These are phyloP conservation scores for Zymoseptoria passerinii DNA, from an alignment of 2,329 filamentous ascomycete species.

Conservation along the genomic window DNA sequence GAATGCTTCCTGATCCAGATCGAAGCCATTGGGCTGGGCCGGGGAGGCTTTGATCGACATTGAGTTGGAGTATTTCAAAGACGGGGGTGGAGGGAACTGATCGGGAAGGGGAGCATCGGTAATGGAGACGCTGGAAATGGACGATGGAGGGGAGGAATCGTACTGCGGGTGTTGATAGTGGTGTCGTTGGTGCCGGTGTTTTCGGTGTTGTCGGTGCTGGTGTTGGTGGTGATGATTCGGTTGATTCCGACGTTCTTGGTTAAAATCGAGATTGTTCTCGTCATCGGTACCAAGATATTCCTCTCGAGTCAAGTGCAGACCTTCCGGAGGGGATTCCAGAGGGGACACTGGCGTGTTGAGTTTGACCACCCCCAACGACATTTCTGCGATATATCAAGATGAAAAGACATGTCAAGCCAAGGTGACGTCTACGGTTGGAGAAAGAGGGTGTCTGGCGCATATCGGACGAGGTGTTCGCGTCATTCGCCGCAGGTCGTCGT, in stretches of 20 bases:
- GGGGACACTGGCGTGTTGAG: neutral
- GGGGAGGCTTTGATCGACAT: constrained; percentile 17
- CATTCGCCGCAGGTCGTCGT: neutral
- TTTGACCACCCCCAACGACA: neutral
- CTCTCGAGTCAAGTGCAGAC: neutral
- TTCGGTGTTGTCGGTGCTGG: neutral
- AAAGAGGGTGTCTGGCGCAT: neutral
- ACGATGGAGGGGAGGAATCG: neutral
- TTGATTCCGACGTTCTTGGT: neutral
- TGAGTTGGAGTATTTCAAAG: neutral
- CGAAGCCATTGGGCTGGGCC: constrained; percentile 23
- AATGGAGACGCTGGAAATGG: neutral
- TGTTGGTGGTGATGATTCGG: neutral
- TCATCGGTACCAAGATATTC: neutral
- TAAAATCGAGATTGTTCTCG: neutral
- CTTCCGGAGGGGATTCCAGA: neutral
- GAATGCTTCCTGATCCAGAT: constrained; percentile 10
- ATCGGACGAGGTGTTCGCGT: neutral
- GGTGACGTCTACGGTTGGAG: neutral
- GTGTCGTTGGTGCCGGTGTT: neutral
- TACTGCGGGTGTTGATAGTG: neutral
- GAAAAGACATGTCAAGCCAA: neutral
- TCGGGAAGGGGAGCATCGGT: neutral
- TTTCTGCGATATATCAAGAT: neutral
- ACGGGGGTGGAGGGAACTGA: neutral